Conservation (phyloP, 768 basidiomycete species). For the Calocybe cyanea region DNA sequence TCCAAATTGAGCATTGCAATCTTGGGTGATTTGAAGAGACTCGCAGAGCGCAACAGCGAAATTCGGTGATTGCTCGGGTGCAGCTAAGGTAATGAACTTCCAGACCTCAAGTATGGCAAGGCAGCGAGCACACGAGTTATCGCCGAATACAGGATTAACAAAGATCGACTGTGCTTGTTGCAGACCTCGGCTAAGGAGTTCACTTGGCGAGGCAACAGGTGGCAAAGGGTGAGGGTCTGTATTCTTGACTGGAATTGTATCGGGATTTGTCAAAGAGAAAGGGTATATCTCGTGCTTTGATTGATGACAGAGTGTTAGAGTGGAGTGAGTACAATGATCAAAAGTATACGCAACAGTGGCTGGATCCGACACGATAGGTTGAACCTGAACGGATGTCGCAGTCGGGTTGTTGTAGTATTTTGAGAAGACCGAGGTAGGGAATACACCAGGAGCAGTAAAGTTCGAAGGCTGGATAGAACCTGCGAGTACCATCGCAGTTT, state of each 20-base stretch:
- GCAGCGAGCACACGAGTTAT: constrained; percentile 56
- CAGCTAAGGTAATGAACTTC: constrained; percentile 64
- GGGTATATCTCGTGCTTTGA: constrained; percentile 56
- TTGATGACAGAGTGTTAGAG: constrained; percentile 2
- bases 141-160: constrained; percentile 48
- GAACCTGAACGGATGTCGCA: constrained; percentile 66
- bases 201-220: constrained; percentile 41
- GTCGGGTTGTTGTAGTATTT: constrained; percentile 72
- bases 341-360: constrained; percentile 42
- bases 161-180: constrained; percentile 55
- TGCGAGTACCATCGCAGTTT: constrained; percentile 7
- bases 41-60: constrained; percentile 61
- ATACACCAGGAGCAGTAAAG: constrained; percentile 57
- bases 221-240: constrained; percentile 70
- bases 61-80: constrained; percentile 55
- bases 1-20: constrained; percentile 49
- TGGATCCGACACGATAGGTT: constrained; percentile 75
- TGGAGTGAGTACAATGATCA: neutral
- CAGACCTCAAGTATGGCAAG: constrained; percentile 56
- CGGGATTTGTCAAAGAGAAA: constrained; percentile 58
- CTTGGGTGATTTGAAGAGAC: constrained; percentile 46
- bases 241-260: constrained; percentile 54
- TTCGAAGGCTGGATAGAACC: constrained; percentile 33
- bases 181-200: constrained; percentile 49
- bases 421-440: constrained; percentile 63